Evolutionary conservation across 192 early-diverging fungal genomes (phyloP).

Genomic region (Radiomyces spectabilis): DNA sequence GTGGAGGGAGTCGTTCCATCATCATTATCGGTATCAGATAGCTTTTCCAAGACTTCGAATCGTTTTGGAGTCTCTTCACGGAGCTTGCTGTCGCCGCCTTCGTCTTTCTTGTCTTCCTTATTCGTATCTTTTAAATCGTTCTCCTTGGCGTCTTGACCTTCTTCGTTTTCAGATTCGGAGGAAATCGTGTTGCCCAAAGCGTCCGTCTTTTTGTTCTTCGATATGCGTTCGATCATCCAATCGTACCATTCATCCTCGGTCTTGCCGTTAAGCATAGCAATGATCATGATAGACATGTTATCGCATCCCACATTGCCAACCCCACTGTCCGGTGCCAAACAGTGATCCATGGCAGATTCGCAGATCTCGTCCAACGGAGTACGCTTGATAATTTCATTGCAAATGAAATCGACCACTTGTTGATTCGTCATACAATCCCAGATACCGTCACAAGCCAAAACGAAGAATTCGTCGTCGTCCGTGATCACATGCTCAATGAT

Average conservation of each 20-base stretch:
- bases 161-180: neutral
- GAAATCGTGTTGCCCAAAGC: slow-evolving; percentile 5
- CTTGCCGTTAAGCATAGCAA: slow-evolving; percentile 76
- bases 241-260: slow-evolving; percentile 73
- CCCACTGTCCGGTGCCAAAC: slow-evolving; percentile 84
- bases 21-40: too few relatives aligned
- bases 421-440: slow-evolving; percentile 97
- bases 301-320: slow-evolving; percentile 94
- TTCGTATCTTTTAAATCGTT: too few relatives aligned
- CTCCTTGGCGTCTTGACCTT: too few relatives aligned
- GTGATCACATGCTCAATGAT: slow-evolving; percentile 53
- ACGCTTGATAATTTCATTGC: slow-evolving; percentile 55
- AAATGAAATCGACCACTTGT: slow-evolving; percentile 82
- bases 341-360: slow-evolving; percentile 88
- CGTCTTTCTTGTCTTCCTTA: too few relatives aligned
- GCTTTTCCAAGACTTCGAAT: too few relatives aligned
- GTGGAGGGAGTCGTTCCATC: too few relatives aligned
- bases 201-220: slow-evolving; percentile 12
- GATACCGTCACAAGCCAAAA: slow-evolving; percentile 97
- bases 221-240: slow-evolving; percentile 26
- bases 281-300: slow-evolving; percentile 97
- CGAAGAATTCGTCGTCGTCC: slow-evolving; percentile 85
- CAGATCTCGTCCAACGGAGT: slow-evolving; percentile 59
- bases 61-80: too few relatives aligned
- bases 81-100: too few relatives aligned